A percentile compares a stretch with the other conserved stretches of the same genome.
Evolutionary conservation across 2,329 filamentous ascomycete genomes (phyloP).

Genomic region (Rutstroemia sp.): DNA sequence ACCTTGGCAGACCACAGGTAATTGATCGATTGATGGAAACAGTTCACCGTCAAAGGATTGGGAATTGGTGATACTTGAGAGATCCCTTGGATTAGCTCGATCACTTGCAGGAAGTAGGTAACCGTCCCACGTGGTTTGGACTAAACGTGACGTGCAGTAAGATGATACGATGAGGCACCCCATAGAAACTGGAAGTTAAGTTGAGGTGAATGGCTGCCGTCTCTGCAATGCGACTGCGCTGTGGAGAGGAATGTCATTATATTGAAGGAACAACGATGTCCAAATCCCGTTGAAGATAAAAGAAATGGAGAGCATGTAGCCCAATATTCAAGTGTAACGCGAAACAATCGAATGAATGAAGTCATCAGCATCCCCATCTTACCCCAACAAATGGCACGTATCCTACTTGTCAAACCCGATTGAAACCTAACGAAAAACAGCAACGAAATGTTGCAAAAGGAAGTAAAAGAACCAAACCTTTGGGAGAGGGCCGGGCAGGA

Average conservation of each 20-base stretch:
- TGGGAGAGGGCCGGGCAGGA: background rate
- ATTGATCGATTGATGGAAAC: background rate
- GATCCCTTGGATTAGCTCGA: background rate
- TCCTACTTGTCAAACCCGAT: background rate
- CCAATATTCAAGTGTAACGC: background rate
- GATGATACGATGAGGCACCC: background rate
- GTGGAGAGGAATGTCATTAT: no score
- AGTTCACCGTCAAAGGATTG: background rate
- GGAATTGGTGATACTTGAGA: background rate
- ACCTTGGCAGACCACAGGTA: background rate
- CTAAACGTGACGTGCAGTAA: constrained; percentile 9
- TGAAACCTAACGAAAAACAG: background rate
- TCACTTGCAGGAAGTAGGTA: constrained; percentile 3
- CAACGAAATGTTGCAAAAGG: background rate
- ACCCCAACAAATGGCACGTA: background rate
- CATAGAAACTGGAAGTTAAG: background rate
- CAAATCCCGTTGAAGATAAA: no score
- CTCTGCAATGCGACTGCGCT: no score
- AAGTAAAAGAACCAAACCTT: background rate
- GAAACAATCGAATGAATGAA: background rate
- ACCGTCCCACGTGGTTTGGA: constrained; percentile 3
- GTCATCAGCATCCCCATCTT: background rate
- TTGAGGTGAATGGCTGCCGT: background rate
- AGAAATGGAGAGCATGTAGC: no score
- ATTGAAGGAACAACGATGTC: no score